These are phyloP conservation scores for Pleurotus tuber-regium DNA, from an alignment of 768 basidiomycete genomes.

Conservation along the genomic window DNA sequence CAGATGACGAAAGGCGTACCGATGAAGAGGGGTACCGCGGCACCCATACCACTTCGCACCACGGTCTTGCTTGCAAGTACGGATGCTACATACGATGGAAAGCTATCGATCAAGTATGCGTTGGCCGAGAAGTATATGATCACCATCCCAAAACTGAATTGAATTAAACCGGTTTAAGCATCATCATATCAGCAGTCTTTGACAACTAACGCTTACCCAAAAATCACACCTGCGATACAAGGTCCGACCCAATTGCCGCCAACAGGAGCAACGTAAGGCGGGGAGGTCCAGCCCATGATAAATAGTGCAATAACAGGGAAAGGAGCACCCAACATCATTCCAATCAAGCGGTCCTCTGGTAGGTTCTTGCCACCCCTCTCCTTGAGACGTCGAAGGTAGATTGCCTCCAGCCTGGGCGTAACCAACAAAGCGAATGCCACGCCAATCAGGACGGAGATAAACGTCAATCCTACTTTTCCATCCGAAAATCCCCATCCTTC, in stretches of 20 bases:
- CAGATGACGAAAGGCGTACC: constrained; percentile 30
- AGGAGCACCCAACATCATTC: constrained; percentile 35
- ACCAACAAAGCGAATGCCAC: constrained; percentile 30
- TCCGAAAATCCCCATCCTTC: constrained; percentile 33
- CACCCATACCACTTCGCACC: constrained; percentile 28
- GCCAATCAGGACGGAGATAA: constrained; percentile 38
- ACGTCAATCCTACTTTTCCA: constrained; percentile 35
- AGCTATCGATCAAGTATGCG: constrained; percentile 38
- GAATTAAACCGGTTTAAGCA: neutral
- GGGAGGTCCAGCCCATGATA: constrained; percentile 42
- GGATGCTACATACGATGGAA: constrained; percentile 35
- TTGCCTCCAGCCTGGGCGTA: constrained; percentile 30
- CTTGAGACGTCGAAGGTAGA: constrained; percentile 27
- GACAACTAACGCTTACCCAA: constrained; percentile 30
- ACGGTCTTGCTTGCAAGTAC: constrained; percentile 39
- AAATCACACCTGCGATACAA: constrained; percentile 31
- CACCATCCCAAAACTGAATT: constrained; percentile 23
- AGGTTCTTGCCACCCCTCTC: constrained; percentile 36
- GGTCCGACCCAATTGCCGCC: constrained; percentile 37
- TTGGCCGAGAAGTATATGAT: constrained; percentile 37
- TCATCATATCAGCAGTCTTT: neutral
- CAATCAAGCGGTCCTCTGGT: constrained; percentile 38
- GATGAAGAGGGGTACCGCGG: constrained; percentile 32
- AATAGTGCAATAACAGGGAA: constrained; percentile 31
- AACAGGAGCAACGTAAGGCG: constrained; percentile 29